Conservation (phyloP, 2,329 filamentous ascomycete species). For the Drechslera avenae region DNA sequence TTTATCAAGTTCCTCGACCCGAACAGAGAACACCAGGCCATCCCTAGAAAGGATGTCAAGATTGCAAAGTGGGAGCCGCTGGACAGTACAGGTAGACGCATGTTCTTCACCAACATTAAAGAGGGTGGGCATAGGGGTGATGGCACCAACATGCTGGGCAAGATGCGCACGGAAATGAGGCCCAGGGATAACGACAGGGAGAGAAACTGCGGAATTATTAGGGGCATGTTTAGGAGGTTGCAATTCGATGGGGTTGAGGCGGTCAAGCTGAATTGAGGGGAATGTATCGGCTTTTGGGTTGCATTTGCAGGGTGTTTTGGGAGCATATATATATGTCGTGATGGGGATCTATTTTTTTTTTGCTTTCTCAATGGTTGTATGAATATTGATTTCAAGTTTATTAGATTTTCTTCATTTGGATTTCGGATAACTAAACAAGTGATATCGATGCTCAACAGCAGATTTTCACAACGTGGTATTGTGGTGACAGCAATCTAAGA, state of each 20-base stretch:
- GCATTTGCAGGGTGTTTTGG: conserved; percentile 2
- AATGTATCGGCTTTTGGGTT: background rate
- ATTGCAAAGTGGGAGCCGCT: conserved; percentile 31
- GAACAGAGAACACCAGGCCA: conserved; percentile 27
- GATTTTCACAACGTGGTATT: too few relatives aligned
- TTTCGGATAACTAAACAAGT: too few relatives aligned
- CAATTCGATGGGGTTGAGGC: conserved; percentile 33
- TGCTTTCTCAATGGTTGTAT: background rate
- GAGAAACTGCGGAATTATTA: conserved; percentile 23
- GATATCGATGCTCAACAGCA: too few relatives aligned
- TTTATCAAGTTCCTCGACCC: conserved; percentile 43
- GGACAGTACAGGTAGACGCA: conserved; percentile 24
- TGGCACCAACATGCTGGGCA: conserved; percentile 26
- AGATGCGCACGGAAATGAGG: conserved; percentile 31
- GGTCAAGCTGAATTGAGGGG: conserved; percentile 16
- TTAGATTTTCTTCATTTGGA: too few relatives aligned
- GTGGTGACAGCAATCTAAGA: too few relatives aligned
- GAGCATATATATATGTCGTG: background rate
- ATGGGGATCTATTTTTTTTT: background rate
- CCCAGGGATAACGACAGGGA: conserved; percentile 28
- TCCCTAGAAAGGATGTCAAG: conserved; percentile 1
- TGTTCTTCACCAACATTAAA: conserved; percentile 42
- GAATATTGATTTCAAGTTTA: background rate
- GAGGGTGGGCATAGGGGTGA: conserved; percentile 30
- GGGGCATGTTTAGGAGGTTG: conserved; percentile 32